Conservation (phyloP, 129 eudicot genomes). For the Centella asiatica region DNA sequence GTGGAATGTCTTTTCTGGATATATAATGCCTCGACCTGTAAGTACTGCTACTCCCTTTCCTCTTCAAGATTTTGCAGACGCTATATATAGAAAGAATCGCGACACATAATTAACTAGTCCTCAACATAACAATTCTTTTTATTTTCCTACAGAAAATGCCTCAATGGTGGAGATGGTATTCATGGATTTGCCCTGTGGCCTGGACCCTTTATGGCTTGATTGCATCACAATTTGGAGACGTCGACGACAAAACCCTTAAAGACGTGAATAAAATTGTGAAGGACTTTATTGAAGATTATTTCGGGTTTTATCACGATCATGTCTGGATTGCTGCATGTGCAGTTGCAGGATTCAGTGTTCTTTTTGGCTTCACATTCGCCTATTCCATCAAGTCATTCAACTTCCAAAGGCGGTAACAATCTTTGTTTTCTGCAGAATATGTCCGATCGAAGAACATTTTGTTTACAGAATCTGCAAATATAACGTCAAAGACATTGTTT, state of each 20-base stretch:
- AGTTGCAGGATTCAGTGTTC: constrained; percentile 18
- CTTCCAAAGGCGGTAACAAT: constrained; percentile 36
- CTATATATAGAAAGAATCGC: neutral
- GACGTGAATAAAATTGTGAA: constrained; percentile 15
- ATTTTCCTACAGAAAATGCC: constrained; percentile 30
- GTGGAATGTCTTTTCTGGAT: constrained; percentile 40
- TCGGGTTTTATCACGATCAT: constrained; percentile 39
- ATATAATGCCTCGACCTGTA: constrained; percentile 34
- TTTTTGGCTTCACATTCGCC: constrained; percentile 27
- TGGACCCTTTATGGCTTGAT: constrained; percentile 50
- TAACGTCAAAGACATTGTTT: too few relatives aligned
- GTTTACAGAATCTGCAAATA: too few relatives aligned
- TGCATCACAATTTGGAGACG: constrained; percentile 44
- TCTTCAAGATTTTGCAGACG: neutral
- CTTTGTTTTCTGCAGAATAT: too few relatives aligned
- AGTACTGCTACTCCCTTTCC: constrained; percentile 1
- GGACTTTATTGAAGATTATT: constrained; percentile 18
- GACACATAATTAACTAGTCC: neutral
- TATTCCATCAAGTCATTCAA: constrained; percentile 33
- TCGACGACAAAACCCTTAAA: constrained; percentile 4
- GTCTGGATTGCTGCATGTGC: constrained; percentile 31
- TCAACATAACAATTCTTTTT: neutral
- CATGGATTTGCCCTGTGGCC: constrained; percentile 32
- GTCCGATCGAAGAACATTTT: too few relatives aligned
- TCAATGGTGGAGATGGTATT: constrained; percentile 55